These are phyloP conservation scores for Fraxinus ornus DNA, from an alignment of 305 asterid species.

Conservation along the genomic window DNA sequence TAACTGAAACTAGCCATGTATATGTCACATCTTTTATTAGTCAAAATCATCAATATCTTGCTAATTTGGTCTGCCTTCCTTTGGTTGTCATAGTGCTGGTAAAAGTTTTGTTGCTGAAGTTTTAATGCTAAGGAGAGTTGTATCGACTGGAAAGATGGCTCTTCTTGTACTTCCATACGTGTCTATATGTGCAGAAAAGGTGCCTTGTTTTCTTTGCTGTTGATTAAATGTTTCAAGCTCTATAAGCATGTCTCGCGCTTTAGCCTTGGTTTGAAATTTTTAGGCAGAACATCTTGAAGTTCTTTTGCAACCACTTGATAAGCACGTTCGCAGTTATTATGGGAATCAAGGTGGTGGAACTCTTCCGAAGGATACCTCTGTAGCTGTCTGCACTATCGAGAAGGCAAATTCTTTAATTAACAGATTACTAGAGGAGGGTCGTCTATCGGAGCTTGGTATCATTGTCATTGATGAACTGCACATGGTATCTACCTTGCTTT, in stretches of 20 bases:
- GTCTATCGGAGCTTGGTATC: constrained; percentile 95
- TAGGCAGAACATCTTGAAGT: constrained; percentile 96
- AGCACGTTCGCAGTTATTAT: constrained; percentile 91
- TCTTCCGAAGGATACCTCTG: constrained; percentile 92
- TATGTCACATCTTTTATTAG: not conserved
- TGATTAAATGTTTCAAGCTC: constrained; percentile 19
- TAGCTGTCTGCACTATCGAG: constrained; percentile 98
- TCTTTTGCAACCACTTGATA: constrained; percentile 80
- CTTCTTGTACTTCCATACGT: constrained; percentile 97
- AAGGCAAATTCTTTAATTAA: constrained; percentile 95
- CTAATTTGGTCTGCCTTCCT: constrained; percentile 23
- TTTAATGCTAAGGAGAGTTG: constrained; percentile 85
- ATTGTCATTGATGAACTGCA: constrained; percentile 98
- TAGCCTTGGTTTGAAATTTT: constrained; percentile 27
- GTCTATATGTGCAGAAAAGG: constrained; percentile 97
- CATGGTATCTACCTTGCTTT: constrained; percentile 67
- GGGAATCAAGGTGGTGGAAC: constrained; percentile 98
- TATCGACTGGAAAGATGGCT: constrained; percentile 84
- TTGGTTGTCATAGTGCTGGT: constrained; percentile 72
- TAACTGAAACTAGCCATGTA: not conserved
- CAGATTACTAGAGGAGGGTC: constrained; percentile 89
- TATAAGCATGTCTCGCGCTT: constrained; percentile 21
- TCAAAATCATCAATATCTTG: not conserved
- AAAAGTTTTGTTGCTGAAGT: constrained; percentile 99
- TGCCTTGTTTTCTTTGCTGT: constrained; percentile 28